Percentiles rank a stretch among this genome's conserved stretches.
Conservation (phyloP, 2,329 filamentous ascomycete genomes). For the Xylariaceae sp. region DNA sequence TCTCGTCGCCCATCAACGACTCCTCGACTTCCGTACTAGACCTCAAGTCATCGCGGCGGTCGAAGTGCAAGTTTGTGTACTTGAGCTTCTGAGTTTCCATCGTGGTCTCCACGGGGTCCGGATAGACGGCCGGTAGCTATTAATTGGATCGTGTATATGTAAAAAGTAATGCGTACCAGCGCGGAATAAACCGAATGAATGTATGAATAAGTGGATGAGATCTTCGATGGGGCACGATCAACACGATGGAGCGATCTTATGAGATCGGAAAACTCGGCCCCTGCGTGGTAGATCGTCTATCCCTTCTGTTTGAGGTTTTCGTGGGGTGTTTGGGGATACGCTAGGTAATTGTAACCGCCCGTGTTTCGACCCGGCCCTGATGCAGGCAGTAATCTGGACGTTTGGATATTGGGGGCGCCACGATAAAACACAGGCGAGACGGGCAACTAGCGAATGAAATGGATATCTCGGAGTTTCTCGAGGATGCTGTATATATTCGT, state of each 20-base stretch:
- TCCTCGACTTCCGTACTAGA: slow-evolving; percentile 46
- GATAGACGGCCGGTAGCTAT: no score
- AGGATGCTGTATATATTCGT: slow-evolving; percentile 2
- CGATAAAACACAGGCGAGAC: not conserved
- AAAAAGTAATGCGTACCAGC: no score
- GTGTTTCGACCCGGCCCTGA: slow-evolving; percentile 23
- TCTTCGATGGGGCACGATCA: not conserved
- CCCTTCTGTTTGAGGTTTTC: not conserved
- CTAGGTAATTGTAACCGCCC: slow-evolving; percentile 15
- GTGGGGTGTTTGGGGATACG: not conserved
- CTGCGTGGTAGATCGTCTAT: not conserved
- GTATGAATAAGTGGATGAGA: not conserved
- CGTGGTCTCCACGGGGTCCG: slow-evolving; percentile 18
- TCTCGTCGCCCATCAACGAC: slow-evolving; percentile 44
- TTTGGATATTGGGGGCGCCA: not conserved
- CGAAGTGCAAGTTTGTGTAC: slow-evolving; percentile 39
- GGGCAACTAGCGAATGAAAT: not conserved
- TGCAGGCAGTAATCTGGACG: not conserved
- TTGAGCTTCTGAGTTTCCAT: slow-evolving; percentile 34
- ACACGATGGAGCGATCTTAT: not conserved
- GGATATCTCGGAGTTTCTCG: not conserved
- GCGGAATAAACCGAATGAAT: not conserved
- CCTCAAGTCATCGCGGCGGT: slow-evolving; percentile 37
- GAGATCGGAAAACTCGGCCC: not conserved
- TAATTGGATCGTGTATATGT: no score